Percentiles rank a stretch among this genome's conserved stretches.
These are phyloP conservation scores for Lagenaria siceraria DNA, from an alignment of 306 rosid species.

Conservation along the genomic window DNA sequence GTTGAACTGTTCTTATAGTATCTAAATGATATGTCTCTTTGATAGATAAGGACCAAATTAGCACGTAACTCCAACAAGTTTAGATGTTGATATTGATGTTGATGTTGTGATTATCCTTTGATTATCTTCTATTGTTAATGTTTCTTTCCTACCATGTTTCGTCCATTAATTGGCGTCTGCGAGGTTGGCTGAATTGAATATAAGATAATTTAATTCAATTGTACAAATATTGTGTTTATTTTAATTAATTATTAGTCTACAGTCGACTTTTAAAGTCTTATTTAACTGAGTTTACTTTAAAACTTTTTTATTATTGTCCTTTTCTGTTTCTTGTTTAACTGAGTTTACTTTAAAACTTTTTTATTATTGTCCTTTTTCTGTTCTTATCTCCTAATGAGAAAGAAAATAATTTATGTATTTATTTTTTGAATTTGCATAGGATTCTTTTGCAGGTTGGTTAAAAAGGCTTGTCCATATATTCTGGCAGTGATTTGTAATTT, in stretches of 20 bases:
- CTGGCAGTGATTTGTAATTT: background rate
- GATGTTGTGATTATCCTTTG: slow-evolving; percentile 1
- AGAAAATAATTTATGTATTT: background rate
- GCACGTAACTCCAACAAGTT: background rate
- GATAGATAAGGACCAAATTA: background rate
- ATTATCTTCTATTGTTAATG: background rate
- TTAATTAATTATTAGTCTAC: background rate
- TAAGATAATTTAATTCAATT: background rate
- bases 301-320: background rate
- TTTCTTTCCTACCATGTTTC: background rate
- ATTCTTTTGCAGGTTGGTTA: background rate
- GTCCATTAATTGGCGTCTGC: background rate
- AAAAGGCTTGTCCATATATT: background rate
- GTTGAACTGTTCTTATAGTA: background rate
- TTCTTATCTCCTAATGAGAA: background rate
- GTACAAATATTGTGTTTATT: background rate
- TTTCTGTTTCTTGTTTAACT: background rate
- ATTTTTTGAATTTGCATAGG: background rate
- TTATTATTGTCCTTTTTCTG: background rate
- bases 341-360: too few species aligned
- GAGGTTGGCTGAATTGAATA: background rate
- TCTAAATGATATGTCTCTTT: background rate
- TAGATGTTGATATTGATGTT: background rate
- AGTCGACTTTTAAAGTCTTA: background rate
- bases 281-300: background rate